Percentiles rank a stretch among this genome's conserved stretches.
Evolutionary conservation across 306 rosid genomes (phyloP).

Genomic region (Lathyrus aphaca): DNA sequence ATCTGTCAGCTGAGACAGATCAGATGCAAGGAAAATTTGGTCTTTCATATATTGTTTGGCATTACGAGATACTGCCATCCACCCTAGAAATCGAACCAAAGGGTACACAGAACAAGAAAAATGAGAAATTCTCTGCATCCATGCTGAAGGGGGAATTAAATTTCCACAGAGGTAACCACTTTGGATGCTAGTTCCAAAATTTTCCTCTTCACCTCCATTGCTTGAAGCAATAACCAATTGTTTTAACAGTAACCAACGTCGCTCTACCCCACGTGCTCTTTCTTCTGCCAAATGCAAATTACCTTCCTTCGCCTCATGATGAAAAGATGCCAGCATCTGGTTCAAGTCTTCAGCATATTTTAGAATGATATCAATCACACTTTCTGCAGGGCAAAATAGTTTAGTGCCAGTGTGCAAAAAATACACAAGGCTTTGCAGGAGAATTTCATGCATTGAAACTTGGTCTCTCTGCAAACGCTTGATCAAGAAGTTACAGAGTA

Average conservation of each 20-base stretch:
- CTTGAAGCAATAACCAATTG: slow-evolving; percentile 79
- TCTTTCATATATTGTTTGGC: slow-evolving; percentile 78
- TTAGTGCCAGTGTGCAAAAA: slow-evolving; percentile 82
- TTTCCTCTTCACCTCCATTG: slow-evolving; percentile 58
- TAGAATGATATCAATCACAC: slow-evolving; percentile 73
- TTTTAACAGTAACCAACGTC: slow-evolving; percentile 88
- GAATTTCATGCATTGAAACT: slow-evolving; percentile 88
- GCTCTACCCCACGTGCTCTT: slow-evolving; percentile 62
- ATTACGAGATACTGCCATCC: slow-evolving; percentile 98
- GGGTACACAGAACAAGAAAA: slow-evolving; percentile 69
- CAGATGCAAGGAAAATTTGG: slow-evolving; percentile 72
- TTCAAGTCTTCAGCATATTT: slow-evolving; percentile 82
- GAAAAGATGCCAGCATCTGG: slow-evolving; percentile 59
- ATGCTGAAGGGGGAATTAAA: slow-evolving; percentile 84
- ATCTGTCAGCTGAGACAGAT: slow-evolving; percentile 70
- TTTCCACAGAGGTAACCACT: slow-evolving; percentile 62
- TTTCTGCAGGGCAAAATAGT: slow-evolving; percentile 70
- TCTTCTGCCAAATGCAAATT: slow-evolving; percentile 58
- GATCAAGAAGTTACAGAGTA: slow-evolving; percentile 71
- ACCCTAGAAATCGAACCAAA: slow-evolving; percentile 88
- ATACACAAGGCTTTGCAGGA: slow-evolving; percentile 80
- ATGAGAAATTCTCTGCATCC: slow-evolving; percentile 73
- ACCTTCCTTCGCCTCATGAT: slow-evolving; percentile 63
- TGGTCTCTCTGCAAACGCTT: slow-evolving; percentile 64
- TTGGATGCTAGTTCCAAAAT: slow-evolving; percentile 50